These are phyloP conservation scores for Solanum acaule DNA, from an alignment of 257 asterid genomes.

Conservation along the genomic window DNA sequence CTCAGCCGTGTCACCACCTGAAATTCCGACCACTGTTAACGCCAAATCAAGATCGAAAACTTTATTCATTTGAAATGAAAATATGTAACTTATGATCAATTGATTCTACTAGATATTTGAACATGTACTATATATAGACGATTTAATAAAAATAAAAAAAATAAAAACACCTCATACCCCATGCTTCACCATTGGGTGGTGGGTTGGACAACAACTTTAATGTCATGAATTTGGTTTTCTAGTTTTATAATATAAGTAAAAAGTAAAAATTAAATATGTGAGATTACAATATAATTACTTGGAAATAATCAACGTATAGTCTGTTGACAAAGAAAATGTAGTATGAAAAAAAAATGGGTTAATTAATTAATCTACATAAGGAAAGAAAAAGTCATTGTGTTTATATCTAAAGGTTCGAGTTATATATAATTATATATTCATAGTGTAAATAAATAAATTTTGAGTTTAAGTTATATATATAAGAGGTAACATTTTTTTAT, in stretches of 20 bases:
- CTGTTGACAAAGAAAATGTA: background rate
- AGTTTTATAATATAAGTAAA: background rate
- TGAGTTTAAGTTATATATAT: background rate
- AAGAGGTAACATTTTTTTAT: background rate
- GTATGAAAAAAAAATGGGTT: background rate
- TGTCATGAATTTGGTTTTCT: background rate
- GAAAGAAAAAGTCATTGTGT: background rate
- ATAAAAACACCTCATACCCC: background rate
- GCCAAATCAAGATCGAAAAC: slow-evolving; percentile 25
- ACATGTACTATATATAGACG: background rate
- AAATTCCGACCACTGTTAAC: background rate
- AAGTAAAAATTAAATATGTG: background rate
- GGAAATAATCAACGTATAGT: background rate
- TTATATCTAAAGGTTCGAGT: background rate
- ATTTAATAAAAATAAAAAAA: background rate
- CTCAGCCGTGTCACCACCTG: background rate
- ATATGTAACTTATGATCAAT: background rate
- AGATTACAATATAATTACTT: background rate
- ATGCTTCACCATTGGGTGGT: background rate
- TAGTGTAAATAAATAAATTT: background rate
- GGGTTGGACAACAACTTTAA: background rate
- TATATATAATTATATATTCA: background rate
- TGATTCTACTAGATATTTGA: background rate
- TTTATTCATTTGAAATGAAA: background rate
- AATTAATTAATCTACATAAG: background rate